phyloP scores from a whole-genome alignment of 1,284 basidiomycete genomes.

The Ustilago loliicola region DNA sequence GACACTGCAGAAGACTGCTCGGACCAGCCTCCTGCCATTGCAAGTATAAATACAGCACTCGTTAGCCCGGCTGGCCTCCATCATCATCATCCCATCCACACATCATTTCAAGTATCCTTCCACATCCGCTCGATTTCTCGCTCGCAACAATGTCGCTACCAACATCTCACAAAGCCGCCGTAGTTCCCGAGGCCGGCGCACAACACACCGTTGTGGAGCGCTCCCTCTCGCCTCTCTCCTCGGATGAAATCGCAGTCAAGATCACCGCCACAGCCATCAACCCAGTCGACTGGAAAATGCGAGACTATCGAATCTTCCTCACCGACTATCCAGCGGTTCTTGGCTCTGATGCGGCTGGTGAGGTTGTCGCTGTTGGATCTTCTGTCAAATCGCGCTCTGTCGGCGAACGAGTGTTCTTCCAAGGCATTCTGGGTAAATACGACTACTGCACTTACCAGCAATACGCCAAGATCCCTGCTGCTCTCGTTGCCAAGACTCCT shows the following conservation, averaged over 20 bases:
- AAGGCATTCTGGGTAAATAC: constrained; percentile 55
- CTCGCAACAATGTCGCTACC: constrained; percentile 34
- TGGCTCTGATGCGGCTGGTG: constrained; percentile 58
- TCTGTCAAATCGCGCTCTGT: constrained; percentile 35
- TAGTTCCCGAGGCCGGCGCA: constrained; percentile 38
- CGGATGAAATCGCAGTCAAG: constrained; percentile 50
- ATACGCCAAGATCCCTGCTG: constrained; percentile 53
- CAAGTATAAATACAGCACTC: neutral
- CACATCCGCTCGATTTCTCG: neutral
- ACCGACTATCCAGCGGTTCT: constrained; percentile 49
- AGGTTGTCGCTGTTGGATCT: constrained; percentile 38
- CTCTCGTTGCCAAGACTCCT: constrained; percentile 50
- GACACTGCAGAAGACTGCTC: constrained; percentile 1
- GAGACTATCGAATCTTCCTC: constrained; percentile 46
- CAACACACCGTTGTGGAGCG: constrained; percentile 35
- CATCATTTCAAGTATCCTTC: neutral
- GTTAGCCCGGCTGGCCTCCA: neutral
- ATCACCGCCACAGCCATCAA: constrained; percentile 60
- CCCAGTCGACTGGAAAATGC: constrained; percentile 63
- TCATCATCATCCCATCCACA: neutral
- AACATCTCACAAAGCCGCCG: constrained; percentile 40
- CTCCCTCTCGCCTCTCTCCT: constrained; percentile 30
- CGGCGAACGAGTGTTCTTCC: constrained; percentile 63
- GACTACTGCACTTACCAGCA: constrained; percentile 59
- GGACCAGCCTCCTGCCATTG: neutral